Evolutionary conservation across 2,329 filamentous ascomycete species (phyloP), one percentile per base, ranked within the genome.

Genomic region (Dactylellina sp.): DNA sequence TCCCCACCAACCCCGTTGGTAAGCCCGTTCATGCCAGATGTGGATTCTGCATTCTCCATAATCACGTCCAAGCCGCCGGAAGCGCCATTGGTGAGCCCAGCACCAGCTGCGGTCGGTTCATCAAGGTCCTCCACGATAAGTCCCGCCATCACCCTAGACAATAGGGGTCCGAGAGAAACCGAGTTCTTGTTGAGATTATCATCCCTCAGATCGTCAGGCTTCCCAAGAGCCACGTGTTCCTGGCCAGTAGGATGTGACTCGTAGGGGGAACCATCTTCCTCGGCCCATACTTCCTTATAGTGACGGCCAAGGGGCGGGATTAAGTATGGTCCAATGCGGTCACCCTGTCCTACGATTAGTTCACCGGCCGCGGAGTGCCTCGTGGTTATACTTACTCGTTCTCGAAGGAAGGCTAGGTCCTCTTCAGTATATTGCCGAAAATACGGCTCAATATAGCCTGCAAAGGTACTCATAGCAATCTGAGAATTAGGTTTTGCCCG

Each of bases 401-500:
- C 95, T 78, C 93, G 89, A 39, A 99, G 82, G 80, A 97, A 99
- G 0, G 92, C 92, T 49, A 97, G 86, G 79, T 99, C 95, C 80
- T 99, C 95, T 80, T 99, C 95, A 0, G 90, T 91, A 77, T 96
- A 90, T 0, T 91, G 89, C 4, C 94, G 88, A 76, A 97, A 95
- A 82, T 91, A 98, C 0, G 93, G 92, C 76, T 99, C 95, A 62
- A 96, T 87, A 80, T 95, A 97, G 4, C 91, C 89, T n/a, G 91
- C 89, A 81, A 99, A 99, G 1, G 94, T 97, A 65, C 88, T 90
- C 76, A 95, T 95, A 80, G 91, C 93, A 80, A 98, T 95, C 83
- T 99, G 95, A 78, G 94, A 96, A 18, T 89, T 89, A 3, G 94
- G 93, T 80, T 98, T 99, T 35, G 92, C 90, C 80, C 88, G 96